phyloP scores from a whole-genome alignment of 2,329 filamentous ascomycete genomes.

The Colletotrichum coccodes region DNA sequence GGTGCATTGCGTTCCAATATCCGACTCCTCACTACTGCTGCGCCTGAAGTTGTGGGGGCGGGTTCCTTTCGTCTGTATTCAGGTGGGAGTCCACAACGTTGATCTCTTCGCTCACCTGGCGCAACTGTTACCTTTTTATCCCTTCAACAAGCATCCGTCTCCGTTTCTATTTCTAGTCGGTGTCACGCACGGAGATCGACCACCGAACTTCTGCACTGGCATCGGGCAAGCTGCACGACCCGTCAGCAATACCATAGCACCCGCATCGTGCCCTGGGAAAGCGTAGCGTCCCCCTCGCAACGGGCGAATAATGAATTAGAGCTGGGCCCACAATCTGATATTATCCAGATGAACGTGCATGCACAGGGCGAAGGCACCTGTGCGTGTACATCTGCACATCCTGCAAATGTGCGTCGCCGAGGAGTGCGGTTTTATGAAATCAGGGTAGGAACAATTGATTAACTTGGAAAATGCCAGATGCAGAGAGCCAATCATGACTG shows the following conservation, averaged over 20 bases:
- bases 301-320: conserved; percentile 14
- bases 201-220: neutral
- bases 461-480: conserved; percentile 3
- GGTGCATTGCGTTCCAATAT: conserved; percentile 27
- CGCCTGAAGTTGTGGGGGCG: conserved; percentile 31
- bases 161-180: conserved; percentile 4
- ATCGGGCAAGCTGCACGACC: neutral
- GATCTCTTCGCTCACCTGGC: conserved; percentile 27
- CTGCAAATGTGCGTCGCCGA: conserved; percentile 7
- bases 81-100: conserved; percentile 27
- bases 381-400: conserved; percentile 6
- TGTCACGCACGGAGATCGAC: neutral
- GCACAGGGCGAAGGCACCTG: conserved; percentile 7
- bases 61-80: conserved; percentile 11
- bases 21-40: conserved; percentile 16
- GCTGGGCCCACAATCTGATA: conserved; percentile 1
- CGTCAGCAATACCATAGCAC: neutral
- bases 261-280: neutral
- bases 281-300: conserved; percentile 6
- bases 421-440: conserved; percentile 12
- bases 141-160: conserved; percentile 4
- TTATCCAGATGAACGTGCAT: conserved; percentile 13
- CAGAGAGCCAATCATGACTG: conserved; percentile 3
- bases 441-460: conserved; percentile 1
- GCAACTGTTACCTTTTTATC: neutral